These are phyloP conservation scores for Phytophthora palmivora DNA, from an alignment of 352 stramenopile species.

Conservation along the genomic window DNA sequence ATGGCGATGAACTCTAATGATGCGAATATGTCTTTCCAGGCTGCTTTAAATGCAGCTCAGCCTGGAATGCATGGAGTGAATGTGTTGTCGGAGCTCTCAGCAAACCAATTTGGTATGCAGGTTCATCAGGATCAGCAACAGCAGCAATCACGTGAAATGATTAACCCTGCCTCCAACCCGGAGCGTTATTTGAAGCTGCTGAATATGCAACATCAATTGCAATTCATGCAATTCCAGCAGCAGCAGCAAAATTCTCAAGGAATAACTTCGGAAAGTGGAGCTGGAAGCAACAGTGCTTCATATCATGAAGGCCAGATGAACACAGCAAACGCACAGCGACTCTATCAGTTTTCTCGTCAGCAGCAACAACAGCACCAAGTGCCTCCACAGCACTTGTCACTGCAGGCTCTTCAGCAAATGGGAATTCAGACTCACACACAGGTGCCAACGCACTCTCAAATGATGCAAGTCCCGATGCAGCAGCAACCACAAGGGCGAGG, in stretches of 20 bases:
- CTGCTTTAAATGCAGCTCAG: constrained; percentile 41
- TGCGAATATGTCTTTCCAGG: constrained; percentile 43
- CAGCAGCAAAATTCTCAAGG: constrained; percentile 66
- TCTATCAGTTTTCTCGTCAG: constrained; percentile 57
- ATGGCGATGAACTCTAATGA: constrained; percentile 32
- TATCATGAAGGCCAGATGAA: constrained; percentile 67
- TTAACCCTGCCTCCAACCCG: constrained; percentile 54
- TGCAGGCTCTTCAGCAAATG: constrained; percentile 75
- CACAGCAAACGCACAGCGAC: constrained; percentile 42
- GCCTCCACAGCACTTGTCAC: constrained; percentile 46
- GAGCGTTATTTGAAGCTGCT: constrained; percentile 86
- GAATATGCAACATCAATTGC: constrained; percentile 88
- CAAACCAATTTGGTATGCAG: constrained; percentile 45
- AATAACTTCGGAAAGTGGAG: constrained; percentile 38
- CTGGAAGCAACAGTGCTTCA: constrained; percentile 37
- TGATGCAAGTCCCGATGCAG: constrained; percentile 67
- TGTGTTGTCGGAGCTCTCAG: constrained; percentile 47
- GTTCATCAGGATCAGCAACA: constrained; percentile 44
- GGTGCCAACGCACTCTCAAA: constrained; percentile 50
- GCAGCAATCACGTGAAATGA: constrained; percentile 51
- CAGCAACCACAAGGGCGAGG: constrained; percentile 50
- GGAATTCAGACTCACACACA: constrained; percentile 47
- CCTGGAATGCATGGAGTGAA: constrained; percentile 38
- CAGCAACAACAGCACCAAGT: constrained; percentile 43
- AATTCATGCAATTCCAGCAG: constrained; percentile 88